These are phyloP conservation scores for Lecanicillium sp. DNA, from an alignment of 2,329 filamentous ascomycete species.

Conservation along the genomic window DNA sequence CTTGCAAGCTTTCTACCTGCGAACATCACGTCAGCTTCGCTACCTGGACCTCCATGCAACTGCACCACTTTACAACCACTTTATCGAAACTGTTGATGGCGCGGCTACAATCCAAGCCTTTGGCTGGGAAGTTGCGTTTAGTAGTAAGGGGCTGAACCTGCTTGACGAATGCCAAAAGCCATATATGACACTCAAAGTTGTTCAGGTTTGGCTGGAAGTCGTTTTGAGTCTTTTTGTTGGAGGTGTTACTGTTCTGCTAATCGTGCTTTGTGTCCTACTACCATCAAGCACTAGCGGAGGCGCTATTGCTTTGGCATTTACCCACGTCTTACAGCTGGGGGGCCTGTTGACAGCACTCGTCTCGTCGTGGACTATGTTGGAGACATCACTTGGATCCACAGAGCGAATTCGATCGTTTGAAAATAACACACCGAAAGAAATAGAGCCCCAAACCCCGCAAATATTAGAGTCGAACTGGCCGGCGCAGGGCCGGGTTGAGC, in stretches of 20 bases:
- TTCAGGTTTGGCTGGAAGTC: slow-evolving; percentile 41
- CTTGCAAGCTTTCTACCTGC: slow-evolving; percentile 21
- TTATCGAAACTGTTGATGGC: slow-evolving; percentile 19
- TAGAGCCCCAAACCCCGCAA: slow-evolving; percentile 9
- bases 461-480: slow-evolving; percentile 18
- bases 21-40: slow-evolving; percentile 22
- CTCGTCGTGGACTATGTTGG: slow-evolving; percentile 21
- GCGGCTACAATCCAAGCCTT: slow-evolving; percentile 25
- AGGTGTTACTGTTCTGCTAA: slow-evolving; percentile 34
- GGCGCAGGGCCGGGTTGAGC: slow-evolving; percentile 15
- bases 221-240: slow-evolving; percentile 37
- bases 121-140: slow-evolving; percentile 16
- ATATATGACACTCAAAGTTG: slow-evolving; percentile 33
- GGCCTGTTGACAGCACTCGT: slow-evolving; percentile 20
- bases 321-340: slow-evolving; percentile 19
- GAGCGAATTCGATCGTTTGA: slow-evolving; percentile 19
- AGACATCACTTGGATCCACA: slow-evolving; percentile 18
- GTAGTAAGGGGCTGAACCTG: slow-evolving; percentile 11
- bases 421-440: slow-evolving; percentile 15
- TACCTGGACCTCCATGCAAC: slow-evolving; percentile 22
- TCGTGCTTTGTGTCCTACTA: slow-evolving; percentile 32
- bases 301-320: slow-evolving; percentile 18
- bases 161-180: slow-evolving; percentile 26
- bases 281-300: slow-evolving; percentile 16
- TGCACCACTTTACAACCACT: slow-evolving; percentile 19